Evolutionary conservation across 306 rosid species (phyloP).

Genomic region (Cicer judaicum): DNA sequence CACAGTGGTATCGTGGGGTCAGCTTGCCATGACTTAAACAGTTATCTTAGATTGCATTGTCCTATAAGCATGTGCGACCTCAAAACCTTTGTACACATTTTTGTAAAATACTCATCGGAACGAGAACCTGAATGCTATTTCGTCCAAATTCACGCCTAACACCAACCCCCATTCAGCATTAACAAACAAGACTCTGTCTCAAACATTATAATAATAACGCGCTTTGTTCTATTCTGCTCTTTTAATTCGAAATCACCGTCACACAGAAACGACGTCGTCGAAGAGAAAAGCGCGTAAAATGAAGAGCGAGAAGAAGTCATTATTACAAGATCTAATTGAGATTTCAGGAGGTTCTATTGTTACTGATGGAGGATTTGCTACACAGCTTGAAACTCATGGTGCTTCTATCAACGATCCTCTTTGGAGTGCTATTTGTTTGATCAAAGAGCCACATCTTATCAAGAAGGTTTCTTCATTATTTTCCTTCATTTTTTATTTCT

Average conservation of each 20-base stretch:
- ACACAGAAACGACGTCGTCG: slow-evolving; percentile 9
- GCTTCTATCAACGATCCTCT: slow-evolving; percentile 78
- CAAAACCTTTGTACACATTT: neutral
- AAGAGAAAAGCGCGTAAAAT: slow-evolving; percentile 43
- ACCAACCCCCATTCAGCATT: neutral
- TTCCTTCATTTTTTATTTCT: neutral
- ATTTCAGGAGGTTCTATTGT: slow-evolving; percentile 77
- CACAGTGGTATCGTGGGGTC: no score
- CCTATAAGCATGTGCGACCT: no score
- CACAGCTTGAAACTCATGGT: slow-evolving; percentile 83
- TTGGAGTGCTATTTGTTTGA: slow-evolving; percentile 86
- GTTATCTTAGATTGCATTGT: no score
- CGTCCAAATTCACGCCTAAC: slow-evolving; percentile 37
- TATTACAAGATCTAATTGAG: slow-evolving; percentile 68
- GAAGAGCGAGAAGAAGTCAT: slow-evolving; percentile 46
- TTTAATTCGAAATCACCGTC: neutral
- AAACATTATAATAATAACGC: neutral
- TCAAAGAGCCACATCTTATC: slow-evolving; percentile 70
- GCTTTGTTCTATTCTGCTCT: neutral
- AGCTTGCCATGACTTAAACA: no score
- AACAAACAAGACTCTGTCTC: neutral
- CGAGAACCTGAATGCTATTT: slow-evolving; percentile 38
- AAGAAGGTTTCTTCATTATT: slow-evolving; percentile 47
- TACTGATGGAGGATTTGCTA: slow-evolving; percentile 84
- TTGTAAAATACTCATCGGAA: neutral